phyloP scores from a whole-genome alignment of 225 moss, liverwort and hornwort species.

The Straminergon stramineum region DNA sequence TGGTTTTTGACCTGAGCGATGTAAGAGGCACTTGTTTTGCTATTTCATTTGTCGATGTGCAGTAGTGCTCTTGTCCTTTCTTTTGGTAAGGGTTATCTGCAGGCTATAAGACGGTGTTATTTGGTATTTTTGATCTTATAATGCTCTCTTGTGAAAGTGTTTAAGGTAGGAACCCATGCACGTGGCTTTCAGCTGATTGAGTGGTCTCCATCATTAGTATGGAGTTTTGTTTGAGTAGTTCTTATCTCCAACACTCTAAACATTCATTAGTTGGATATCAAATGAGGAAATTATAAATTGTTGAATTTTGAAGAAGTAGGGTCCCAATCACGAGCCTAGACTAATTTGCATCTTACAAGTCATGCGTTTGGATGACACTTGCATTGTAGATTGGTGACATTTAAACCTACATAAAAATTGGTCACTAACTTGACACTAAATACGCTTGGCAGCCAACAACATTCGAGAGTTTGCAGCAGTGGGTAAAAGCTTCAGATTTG shows the following conservation, averaged over 20 bases:
- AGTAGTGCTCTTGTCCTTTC: neutral
- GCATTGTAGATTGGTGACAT: neutral
- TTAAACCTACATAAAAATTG: neutral
- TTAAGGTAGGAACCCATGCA: neutral
- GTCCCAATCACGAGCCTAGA: neutral
- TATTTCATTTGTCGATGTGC: neutral
- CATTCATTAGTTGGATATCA: neutral
- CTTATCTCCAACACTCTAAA: neutral
- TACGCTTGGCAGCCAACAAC: conserved; percentile 48
- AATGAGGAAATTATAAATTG: neutral
- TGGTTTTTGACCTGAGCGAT: conserved; percentile 92
- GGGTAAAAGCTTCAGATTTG: conserved; percentile 53
- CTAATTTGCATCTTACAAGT: neutral
- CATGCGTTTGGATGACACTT: neutral
- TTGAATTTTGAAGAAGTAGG: neutral
- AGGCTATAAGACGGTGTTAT: neutral
- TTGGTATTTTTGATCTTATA: neutral
- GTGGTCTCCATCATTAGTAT: neutral
- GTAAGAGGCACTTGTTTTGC: conserved; percentile 26
- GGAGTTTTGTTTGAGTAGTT: neutral
- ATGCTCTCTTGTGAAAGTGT: neutral
- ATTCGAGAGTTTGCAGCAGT: conserved; percentile 72
- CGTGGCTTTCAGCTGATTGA: neutral
- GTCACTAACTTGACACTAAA: neutral
- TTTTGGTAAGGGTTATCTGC: neutral